Conservation (phyloP, 257 asterid genomes). For the Pogostemon cablin region DNA sequence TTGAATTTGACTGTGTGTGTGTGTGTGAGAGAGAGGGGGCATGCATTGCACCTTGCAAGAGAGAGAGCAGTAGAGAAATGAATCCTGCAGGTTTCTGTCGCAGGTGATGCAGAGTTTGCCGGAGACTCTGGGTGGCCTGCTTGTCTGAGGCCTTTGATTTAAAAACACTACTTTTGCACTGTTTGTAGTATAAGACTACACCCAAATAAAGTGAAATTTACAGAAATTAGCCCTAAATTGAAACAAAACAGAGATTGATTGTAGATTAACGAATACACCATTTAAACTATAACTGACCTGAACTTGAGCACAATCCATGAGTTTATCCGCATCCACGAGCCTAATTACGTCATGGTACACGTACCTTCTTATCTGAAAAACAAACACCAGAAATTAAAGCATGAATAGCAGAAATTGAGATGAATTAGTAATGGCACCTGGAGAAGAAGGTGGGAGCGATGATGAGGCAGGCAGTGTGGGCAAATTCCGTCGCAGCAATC, state of each 20-base stretch:
- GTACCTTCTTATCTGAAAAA: constrained; percentile 52
- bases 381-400: too few relatives aligned
- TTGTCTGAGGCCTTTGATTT: constrained; percentile 50
- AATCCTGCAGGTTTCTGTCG: constrained; percentile 51
- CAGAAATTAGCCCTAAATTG: background rate
- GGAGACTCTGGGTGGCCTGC: constrained; percentile 43
- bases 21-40: background rate
- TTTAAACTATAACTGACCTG: constrained; percentile 55
- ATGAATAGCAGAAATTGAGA: background rate
- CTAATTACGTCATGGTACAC: constrained; percentile 75
- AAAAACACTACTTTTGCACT: constrained; percentile 62
- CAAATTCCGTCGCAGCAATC: constrained; percentile 75
- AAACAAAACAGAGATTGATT: background rate
- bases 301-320: constrained; percentile 65
- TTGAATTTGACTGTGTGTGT: background rate
- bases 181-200: constrained; percentile 56
- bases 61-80: constrained; percentile 61
- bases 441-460: constrained; percentile 67
- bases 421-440: constrained; percentile 43
- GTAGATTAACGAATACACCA: background rate
- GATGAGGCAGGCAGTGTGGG: constrained; percentile 57
- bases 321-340: constrained; percentile 49
- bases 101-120: constrained; percentile 55
- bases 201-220: too few relatives aligned
- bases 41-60: constrained; percentile 71